A percentile compares a stretch with the other conserved stretches of the same genome.
Evolutionary conservation across 2,329 filamentous ascomycete species (phyloP).

Genomic region (Dothideomycetes sp.): DNA sequence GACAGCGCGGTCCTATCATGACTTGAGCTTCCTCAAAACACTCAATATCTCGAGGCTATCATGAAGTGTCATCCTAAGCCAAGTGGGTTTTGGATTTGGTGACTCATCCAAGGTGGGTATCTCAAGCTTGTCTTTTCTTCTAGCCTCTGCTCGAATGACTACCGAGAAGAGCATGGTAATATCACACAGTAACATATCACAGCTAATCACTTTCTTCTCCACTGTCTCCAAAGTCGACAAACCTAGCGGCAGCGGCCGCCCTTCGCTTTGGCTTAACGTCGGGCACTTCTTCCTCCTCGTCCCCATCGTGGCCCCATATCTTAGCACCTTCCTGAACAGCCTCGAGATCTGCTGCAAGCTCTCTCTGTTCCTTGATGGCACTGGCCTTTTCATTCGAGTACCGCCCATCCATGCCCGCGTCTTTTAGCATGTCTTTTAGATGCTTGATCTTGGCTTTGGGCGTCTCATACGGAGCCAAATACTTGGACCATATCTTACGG

Average conservation of each 20-base stretch:
- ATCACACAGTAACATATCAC: no score
- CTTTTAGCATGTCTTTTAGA: constrained; percentile 64
- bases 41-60: no score
- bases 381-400: constrained; percentile 76
- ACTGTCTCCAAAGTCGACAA: constrained; percentile 25
- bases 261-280: constrained; percentile 12
- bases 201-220: constrained; percentile 20
- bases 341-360: constrained; percentile 74
- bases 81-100: no score
- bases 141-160: no score
- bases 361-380: constrained; percentile 77
- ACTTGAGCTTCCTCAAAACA: constrained; percentile 11
- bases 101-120: no score
- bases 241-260: constrained; percentile 15
- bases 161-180: no score
- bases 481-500: constrained; percentile 80
- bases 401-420: constrained; percentile 78
- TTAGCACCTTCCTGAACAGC: constrained; percentile 72
- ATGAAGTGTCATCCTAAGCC: no score
- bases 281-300: constrained; percentile 14
- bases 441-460: constrained; percentile 71
- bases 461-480: constrained; percentile 67
- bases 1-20: constrained; percentile 12
- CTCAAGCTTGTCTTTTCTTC: no score
- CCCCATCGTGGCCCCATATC: constrained; percentile 54